Evolutionary conservation across 2,329 filamentous ascomycete species (phyloP), one percentile per base, ranked within the genome.

Genomic region (Alternaria metachromatica): DNA sequence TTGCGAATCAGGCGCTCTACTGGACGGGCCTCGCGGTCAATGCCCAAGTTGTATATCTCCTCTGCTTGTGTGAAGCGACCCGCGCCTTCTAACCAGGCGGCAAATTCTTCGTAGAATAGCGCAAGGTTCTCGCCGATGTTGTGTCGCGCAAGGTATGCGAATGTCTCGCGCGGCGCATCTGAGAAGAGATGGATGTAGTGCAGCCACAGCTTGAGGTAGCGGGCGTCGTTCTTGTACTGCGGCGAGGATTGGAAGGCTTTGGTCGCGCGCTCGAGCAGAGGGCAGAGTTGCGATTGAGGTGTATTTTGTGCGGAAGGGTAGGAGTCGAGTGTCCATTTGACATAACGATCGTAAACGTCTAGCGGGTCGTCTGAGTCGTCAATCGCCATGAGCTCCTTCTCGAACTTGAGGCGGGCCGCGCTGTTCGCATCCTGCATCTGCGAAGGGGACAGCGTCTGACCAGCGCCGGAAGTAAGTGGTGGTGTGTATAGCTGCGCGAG

Each of bases 71-170:
- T 87, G 92, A 93, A 97, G 67, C 95, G 86, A 13, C 89, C 92
- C 7, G 90, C 92, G 37, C 88, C 86, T 82, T 99, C 96, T 7
- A 99, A 84, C 93, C 94, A 98, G 2, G 89, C 91, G 1, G 96
- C 94, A 77, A 97, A 99, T 76, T 98, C 96, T 78, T 99, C 96
- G 80, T 99, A 99, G 80, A 94, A 99, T 4, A 98, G 84, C 2
- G 96, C 96, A 3, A 99, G 86, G 1, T 86, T 85, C 75, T 97
- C 94, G 64, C 95, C 96, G 64, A 99, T 93, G 66, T 86, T 87
- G 77, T 99, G 94, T 55, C 94, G 91, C 12, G 95, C 91, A 37
- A 99, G 86, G 76, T 96, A 99, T 50, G 96, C 89, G 78, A 94
- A 99, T 0, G 92, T 93, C 81, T 99, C 96, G 56, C 95, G 90